Percentiles rank a stretch among this genome's conserved stretches.
Conservation (phyloP, 2,329 filamentous ascomycete species). For the Sarocladium oryzae region DNA sequence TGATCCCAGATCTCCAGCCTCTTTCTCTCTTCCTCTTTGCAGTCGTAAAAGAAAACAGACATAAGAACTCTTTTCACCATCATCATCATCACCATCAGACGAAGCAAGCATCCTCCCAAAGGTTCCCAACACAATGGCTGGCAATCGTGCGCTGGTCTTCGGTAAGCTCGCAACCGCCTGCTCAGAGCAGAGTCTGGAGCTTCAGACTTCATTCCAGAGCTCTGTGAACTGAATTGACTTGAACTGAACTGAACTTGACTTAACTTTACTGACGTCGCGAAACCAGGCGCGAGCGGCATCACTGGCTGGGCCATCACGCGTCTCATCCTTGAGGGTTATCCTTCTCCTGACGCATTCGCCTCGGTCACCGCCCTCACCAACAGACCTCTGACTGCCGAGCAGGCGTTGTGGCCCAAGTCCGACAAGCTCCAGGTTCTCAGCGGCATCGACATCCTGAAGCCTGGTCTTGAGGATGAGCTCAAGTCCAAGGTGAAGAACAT, state of each 20-base stretch:
- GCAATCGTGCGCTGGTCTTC: conserved; percentile 18
- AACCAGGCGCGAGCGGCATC: conserved; percentile 42
- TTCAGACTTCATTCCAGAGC: too few relatives aligned
- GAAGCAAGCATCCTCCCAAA: not conserved
- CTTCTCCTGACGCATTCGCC: conserved; percentile 33
- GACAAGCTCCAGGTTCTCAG: conserved; percentile 25
- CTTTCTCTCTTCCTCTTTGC: too few relatives aligned
- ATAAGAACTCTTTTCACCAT: too few relatives aligned
- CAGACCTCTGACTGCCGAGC: conserved; percentile 26
- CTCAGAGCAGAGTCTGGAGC: too few relatives aligned
- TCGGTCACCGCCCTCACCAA: conserved; percentile 42
- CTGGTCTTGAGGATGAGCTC: conserved; percentile 24
- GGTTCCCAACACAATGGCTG: conserved; percentile 13
- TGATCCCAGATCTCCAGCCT: too few relatives aligned
- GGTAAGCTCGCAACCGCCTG: conserved; percentile 11
- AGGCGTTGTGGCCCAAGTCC: conserved; percentile 22
- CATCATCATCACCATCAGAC: too few relatives aligned
- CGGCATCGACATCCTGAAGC: conserved; percentile 28
- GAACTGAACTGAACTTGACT: too few relatives aligned
- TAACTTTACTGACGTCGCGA: too few relatives aligned
- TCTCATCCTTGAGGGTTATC: conserved; percentile 38
- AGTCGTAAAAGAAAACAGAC: too few relatives aligned
- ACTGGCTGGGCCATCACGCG: conserved; percentile 44
- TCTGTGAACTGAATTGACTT: too few relatives aligned
- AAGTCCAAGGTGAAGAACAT: conserved; percentile 28